phyloP scores from a whole-genome alignment of 768 basidiomycete species.

The Sutorius australiensis region DNA sequence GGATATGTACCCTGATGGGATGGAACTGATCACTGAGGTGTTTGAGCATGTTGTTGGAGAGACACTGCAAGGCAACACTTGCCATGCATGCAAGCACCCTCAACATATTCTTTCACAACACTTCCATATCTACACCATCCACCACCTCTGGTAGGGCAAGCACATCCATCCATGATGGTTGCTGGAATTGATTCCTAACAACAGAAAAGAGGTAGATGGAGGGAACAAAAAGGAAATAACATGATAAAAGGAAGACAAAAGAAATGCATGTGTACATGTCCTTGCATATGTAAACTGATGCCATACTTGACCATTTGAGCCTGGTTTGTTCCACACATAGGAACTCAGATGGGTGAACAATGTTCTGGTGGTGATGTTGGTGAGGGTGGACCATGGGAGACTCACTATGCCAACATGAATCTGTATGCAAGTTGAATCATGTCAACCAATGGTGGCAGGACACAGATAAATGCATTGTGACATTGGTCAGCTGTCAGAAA shows the following conservation, averaged over 20 bases:
- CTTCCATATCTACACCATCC: not conserved
- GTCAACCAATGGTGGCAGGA: too few relatives aligned
- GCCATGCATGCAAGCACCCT: not conserved
- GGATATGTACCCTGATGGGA: conserved; percentile 2
- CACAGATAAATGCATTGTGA: too few relatives aligned
- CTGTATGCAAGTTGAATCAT: too few relatives aligned
- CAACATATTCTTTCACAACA: not conserved
- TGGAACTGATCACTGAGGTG: conserved; percentile 9
- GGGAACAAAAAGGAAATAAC: not conserved
- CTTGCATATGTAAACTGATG: conserved; percentile 28
- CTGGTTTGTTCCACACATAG: too few relatives aligned
- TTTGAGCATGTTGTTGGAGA: not conserved
- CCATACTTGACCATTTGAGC: conserved; percentile 32
- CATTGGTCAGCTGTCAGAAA: too few relatives aligned
- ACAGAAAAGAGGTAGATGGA: not conserved
- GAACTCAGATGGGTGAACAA: too few relatives aligned
- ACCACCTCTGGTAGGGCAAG: not conserved
- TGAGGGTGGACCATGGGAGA: too few relatives aligned
- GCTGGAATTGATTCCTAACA: not conserved
- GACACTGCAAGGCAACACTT: not conserved
- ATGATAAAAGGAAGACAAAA: too few relatives aligned
- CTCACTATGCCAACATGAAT: too few relatives aligned
- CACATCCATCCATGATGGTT: conserved; percentile 4
- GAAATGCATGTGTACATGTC: conserved; percentile 23
- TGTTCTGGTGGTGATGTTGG: too few relatives aligned